phyloP scores from a whole-genome alignment of 148 eudicot genomes.

The Vaccinium darrowii region DNA sequence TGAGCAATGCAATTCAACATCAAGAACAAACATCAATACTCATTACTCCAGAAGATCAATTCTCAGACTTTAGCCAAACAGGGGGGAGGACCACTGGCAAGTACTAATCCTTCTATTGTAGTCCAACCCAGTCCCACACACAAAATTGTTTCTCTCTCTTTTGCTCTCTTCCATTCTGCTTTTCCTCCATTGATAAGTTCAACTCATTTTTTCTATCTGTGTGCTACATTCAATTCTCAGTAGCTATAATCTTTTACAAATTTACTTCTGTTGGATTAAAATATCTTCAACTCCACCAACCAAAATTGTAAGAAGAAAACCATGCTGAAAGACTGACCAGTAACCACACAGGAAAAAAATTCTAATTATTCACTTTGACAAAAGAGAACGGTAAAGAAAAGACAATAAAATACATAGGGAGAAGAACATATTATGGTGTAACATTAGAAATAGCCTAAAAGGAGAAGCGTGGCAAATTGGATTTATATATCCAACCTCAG shows the following conservation, averaged over 20 bases:
- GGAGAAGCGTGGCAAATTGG: background rate
- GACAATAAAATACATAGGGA: background rate
- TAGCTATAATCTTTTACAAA: background rate
- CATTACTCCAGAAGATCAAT: constrained; percentile 5
- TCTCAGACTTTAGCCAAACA: background rate
- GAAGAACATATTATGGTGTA: background rate
- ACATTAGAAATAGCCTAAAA: constrained; percentile 3
- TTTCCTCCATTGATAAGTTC: background rate
- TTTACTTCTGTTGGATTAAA: background rate
- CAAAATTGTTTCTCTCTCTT: background rate
- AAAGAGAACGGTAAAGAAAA: background rate
- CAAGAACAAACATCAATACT: constrained; percentile 7
- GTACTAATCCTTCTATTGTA: background rate
- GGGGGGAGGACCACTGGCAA: background rate
- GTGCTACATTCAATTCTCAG: background rate
- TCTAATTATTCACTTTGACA: background rate
- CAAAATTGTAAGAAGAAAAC: background rate
- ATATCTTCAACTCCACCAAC: background rate
- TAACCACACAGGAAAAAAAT: background rate
- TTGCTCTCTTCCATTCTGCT: background rate
- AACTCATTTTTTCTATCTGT: background rate
- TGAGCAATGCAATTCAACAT: constrained; percentile 29
- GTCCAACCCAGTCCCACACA: background rate
- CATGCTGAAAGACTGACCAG: background rate
- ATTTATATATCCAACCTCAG: background rate